Base-by-base conservation (phyloP, 768 basidiomycete species). In the Calvatia gigantea region DNA sequence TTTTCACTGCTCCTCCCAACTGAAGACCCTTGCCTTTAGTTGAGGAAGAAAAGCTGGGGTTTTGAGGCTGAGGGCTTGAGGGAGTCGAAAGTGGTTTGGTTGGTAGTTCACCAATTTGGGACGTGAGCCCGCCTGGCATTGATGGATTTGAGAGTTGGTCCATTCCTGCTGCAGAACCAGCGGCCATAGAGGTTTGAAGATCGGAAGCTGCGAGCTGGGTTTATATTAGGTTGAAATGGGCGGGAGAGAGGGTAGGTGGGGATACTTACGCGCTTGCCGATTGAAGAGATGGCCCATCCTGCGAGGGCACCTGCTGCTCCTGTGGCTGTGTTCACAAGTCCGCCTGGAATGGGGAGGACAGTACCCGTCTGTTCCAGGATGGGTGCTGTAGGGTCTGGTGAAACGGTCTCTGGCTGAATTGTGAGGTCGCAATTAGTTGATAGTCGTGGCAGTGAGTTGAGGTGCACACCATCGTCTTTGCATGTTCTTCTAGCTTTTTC, bases 251-350 rank as follows among this genome's bases (percentile, higher is more conserved):
- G n/a, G 4, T 14, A 53, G 21, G 25, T 49, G 4, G 17, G 7
- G 19, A 43, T 11, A 52, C 72, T 28, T 51, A 89, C 90, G 77
- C 89, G 90, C 72, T 85, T 94, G 25, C 89, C 86, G 0, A 98
- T 64, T 0, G 90, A 94, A 3, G 93, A 89, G 39, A 98, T 92
- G 1, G 96, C 96, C 96, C 96, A 98, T 5, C 94, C 93, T 12
- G 96, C 95, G 2, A 99, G 73, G 15, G 87, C 89, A 6, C 91
- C 88, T 15, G 95, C 96, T 2, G 94, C 95, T 0, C 94, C 94
- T 0, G 94, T 86, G 0, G 96, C 94, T 3, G 86, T 86, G 61
- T 86, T 93, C 14, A 91, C 91, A 2, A 97, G 71, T 9, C 78
- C 82, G 62, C 75, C 66, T 71, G 75, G 73, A 56, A 70, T 64